phyloP scores from a whole-genome alignment of 768 basidiomycete species.

The Collybia sordida region DNA sequence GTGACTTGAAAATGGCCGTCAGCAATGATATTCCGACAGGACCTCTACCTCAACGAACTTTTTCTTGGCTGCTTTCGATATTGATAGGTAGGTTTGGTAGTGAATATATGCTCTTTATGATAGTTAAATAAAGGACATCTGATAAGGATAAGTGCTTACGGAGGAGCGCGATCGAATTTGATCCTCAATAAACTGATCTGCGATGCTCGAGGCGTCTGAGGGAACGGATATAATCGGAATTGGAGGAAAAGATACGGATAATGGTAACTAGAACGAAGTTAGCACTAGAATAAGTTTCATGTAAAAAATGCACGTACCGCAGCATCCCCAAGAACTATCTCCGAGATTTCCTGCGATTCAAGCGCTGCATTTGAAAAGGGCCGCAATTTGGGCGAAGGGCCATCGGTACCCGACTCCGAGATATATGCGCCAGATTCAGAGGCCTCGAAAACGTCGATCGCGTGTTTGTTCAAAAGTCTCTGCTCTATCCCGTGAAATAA shows the following conservation, averaged over 20 bases:
- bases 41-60: not conserved
- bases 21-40: not conserved
- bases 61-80: slow-evolving; percentile 11
- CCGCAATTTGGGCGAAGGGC: not conserved
- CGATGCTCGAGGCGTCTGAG: not conserved
- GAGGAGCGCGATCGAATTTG: no score
- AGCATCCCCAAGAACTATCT: no score
- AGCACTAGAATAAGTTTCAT: no score
- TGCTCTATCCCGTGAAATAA: slow-evolving; percentile 9
- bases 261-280: not conserved
- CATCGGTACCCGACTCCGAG: not conserved
- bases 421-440: not conserved
- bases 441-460: not conserved
- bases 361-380: not conserved
- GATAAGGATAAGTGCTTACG: not conserved
- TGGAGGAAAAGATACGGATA: not conserved
- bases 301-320: no score
- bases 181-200: slow-evolving; percentile 12
- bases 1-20: no score
- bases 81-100: slow-evolving; percentile 26
- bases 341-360: not conserved
- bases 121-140: not conserved
- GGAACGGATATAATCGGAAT: not conserved
- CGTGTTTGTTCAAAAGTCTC: slow-evolving; percentile 5
- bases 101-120: slow-evolving; percentile 24